Percentiles rank a stretch among this genome's conserved stretches.
Conservation (phyloP, 306 rosid species). For the Vigna mungo region DNA sequence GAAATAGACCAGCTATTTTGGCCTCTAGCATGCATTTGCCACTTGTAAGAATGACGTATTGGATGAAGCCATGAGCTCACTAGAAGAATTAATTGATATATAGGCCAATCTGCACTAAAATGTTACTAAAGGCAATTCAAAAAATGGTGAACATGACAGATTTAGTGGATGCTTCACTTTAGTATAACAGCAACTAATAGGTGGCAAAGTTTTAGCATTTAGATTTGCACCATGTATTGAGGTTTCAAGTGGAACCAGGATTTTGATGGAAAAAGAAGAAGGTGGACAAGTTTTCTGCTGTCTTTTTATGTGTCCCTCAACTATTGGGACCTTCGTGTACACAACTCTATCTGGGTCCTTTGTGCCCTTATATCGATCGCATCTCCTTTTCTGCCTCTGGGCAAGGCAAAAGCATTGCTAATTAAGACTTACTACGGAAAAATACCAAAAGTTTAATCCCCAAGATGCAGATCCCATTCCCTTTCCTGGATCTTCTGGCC, state of each 20-base stretch:
- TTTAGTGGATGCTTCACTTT: conserved; percentile 75
- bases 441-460: not conserved
- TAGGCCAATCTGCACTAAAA: conserved; percentile 45
- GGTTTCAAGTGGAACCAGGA: conserved; percentile 42
- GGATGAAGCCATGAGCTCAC: conserved; percentile 9
- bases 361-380: conserved; percentile 31
- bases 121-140: conserved; percentile 8
- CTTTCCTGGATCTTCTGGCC: conserved; percentile 42
- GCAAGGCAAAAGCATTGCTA: not conserved
- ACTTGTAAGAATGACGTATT: conserved; percentile 42
- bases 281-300: conserved; percentile 31
- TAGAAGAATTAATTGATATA: not conserved
- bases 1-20: conserved; percentile 21
- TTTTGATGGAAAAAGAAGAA: conserved; percentile 36
- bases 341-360: conserved; percentile 32
- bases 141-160: conserved; percentile 45
- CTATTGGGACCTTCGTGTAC: conserved; percentile 31
- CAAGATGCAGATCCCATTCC: conserved; percentile 14
- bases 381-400: conserved; percentile 30
- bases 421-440: not conserved
- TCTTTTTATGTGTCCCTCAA: conserved; percentile 43
- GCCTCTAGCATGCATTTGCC: conserved; percentile 21
- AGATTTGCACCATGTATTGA: conserved; percentile 41
- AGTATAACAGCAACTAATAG: conserved; percentile 51
- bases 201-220: conserved; percentile 47